phyloP scores from a whole-genome alignment of 1,139 yeast genomes.

The Kodamaea ohmeri region DNA sequence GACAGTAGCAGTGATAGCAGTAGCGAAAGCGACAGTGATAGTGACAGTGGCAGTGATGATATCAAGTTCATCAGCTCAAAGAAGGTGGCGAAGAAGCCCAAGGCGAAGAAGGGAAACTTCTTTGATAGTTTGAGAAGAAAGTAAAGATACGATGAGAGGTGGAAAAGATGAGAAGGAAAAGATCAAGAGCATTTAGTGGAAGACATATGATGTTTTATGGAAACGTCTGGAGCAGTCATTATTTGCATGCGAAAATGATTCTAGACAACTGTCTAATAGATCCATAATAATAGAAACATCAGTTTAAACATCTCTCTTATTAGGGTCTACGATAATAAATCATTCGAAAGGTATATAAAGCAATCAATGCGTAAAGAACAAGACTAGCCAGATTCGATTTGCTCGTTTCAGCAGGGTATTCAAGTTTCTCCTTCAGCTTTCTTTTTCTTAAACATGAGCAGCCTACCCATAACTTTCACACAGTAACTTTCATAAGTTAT shows the following conservation, averaged over 20 bases:
- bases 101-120: constrained; percentile 13
- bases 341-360: too few relatives aligned
- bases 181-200: too few relatives aligned
- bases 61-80: constrained; percentile 16
- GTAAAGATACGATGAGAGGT: background rate
- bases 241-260: background rate
- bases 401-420: too few relatives aligned
- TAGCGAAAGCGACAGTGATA: constrained; percentile 15
- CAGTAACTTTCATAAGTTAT: constrained; percentile 18
- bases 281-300: too few relatives aligned
- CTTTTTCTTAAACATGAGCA: constrained; percentile 14
- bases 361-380: background rate
- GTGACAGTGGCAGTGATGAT: constrained; percentile 14
- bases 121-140: constrained; percentile 14
- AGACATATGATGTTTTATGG: too few relatives aligned
- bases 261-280: too few relatives aligned
- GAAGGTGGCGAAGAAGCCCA: constrained; percentile 12
- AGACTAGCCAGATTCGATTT: background rate
- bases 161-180: background rate
- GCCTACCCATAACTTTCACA: constrained; percentile 18
- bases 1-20: constrained; percentile 16
- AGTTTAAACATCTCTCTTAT: too few relatives aligned
- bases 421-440: constrained; percentile 1
- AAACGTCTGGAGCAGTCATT: constrained; percentile 1
- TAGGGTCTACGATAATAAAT: too few relatives aligned